These are phyloP conservation scores for Cryptococcus deneoformans DNA, from an alignment of 1,284 basidiomycete genomes.

Conservation along the genomic window DNA sequence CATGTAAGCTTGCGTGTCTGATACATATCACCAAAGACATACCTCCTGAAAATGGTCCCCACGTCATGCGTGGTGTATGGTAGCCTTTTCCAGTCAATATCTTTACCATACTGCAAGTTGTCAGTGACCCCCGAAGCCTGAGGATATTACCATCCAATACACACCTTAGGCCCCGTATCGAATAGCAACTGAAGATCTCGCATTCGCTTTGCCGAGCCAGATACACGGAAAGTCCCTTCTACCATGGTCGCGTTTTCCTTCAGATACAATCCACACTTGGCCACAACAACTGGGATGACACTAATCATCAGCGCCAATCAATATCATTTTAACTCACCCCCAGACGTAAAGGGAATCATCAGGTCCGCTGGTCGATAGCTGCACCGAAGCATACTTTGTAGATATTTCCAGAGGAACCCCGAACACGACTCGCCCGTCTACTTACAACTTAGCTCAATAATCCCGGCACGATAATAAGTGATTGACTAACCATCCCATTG, in stretches of 20 bases:
- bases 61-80: conserved; percentile 92
- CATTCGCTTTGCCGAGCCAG: conserved; percentile 91
- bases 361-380: conserved; percentile 85
- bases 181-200: conserved; percentile 88
- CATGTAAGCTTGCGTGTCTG: conserved; percentile 5
- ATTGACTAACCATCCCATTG: neutral
- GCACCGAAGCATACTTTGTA: conserved; percentile 82
- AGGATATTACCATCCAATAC: conserved; percentile 35
- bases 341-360: conserved; percentile 80
- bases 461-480: neutral
- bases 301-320: conserved; percentile 46
- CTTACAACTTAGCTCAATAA: conserved; percentile 26
- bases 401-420: conserved; percentile 79
- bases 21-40: conserved; percentile 1
- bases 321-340: conserved; percentile 38
- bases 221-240: conserved; percentile 93
- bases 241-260: conserved; percentile 93
- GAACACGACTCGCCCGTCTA: conserved; percentile 60
- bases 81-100: conserved; percentile 82
- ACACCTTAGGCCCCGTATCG: conserved; percentile 78
- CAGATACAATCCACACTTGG: conserved; percentile 89
- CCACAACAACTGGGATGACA: conserved; percentile 94
- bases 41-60: conserved; percentile 87
- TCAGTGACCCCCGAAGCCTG: conserved; percentile 6
- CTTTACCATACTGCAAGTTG: conserved; percentile 75